Evolutionary conservation across 768 basidiomycete genomes (phyloP).

Genomic region (Mycena amicta): DNA sequence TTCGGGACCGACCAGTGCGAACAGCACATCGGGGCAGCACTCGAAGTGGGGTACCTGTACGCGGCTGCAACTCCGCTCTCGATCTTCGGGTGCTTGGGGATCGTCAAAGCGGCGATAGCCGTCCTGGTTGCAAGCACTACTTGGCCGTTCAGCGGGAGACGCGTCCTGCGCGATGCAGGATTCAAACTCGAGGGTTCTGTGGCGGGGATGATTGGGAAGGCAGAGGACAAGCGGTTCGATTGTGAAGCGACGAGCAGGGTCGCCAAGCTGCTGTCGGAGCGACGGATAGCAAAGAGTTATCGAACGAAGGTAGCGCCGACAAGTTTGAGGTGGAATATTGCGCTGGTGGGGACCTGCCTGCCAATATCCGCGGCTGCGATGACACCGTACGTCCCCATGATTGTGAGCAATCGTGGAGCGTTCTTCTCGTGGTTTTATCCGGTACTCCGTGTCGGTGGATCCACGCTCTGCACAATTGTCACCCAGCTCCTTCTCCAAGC

Average conservation of each 20-base stretch:
- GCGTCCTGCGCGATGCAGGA: neutral
- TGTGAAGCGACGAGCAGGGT: neutral
- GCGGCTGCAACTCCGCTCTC: slow-evolving; percentile 16
- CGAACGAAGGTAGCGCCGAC: neutral
- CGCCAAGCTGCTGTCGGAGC: neutral
- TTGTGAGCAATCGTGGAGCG: neutral
- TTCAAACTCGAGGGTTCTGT: neutral
- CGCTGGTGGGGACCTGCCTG: neutral
- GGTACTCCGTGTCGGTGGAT: neutral
- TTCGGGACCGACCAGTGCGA: slow-evolving; percentile 19
- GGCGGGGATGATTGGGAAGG: neutral
- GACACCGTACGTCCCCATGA: neutral
- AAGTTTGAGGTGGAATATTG: neutral
- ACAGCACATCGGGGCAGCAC: slow-evolving; percentile 8
- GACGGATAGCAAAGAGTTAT: neutral
- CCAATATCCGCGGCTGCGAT: neutral
- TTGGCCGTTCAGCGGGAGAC: neutral
- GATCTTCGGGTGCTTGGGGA: slow-evolving; percentile 17
- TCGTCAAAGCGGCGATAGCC: slow-evolving; percentile 5
- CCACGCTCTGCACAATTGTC: neutral
- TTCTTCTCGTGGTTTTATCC: neutral
- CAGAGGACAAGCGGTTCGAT: neutral
- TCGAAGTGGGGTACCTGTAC: slow-evolving; percentile 11
- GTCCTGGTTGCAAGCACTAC: slow-evolving; percentile 10
- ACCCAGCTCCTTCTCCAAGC: neutral